These are phyloP conservation scores for Selaginella moellendorffii DNA, from an alignment of 75 land plant genomes.

Conservation along the genomic window DNA sequence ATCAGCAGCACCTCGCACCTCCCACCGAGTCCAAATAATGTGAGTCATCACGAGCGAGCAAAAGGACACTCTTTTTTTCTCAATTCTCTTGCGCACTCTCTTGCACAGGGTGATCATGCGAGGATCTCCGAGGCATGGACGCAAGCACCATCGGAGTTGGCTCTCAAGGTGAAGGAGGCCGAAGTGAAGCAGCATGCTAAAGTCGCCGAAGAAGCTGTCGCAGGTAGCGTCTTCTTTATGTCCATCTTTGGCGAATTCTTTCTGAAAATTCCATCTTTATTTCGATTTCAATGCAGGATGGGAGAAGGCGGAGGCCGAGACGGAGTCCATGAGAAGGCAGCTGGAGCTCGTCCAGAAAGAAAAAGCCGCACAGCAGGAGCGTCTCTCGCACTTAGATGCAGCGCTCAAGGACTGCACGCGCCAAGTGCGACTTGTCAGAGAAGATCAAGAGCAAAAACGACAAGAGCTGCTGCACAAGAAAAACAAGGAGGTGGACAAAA, in stretches of 20 bases:
- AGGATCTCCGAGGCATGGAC: too few relatives aligned
- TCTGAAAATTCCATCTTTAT: too few relatives aligned
- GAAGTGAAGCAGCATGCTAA: slow-evolving; percentile 7
- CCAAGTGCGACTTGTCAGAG: background rate
- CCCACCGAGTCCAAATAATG: too few relatives aligned
- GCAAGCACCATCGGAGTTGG: background rate
- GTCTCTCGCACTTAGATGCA: background rate
- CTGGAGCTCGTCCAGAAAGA: background rate
- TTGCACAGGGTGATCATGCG: too few relatives aligned
- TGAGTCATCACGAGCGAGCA: too few relatives aligned
- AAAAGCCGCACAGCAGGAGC: slow-evolving; percentile 1
- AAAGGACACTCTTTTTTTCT: too few relatives aligned
- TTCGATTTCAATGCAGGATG: too few relatives aligned
- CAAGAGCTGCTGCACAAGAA: slow-evolving; percentile 2
- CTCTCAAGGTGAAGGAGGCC: background rate
- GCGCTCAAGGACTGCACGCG: background rate
- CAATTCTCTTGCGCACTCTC: too few relatives aligned
- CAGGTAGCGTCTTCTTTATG: slow-evolving; percentile 3
- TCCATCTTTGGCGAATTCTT: too few relatives aligned
- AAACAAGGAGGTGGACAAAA: background rate
- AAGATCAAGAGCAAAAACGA: slow-evolving; percentile 3
- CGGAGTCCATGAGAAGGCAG: background rate
- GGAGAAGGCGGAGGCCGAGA: slow-evolving; percentile 9
- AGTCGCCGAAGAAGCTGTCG: slow-evolving; percentile 6
- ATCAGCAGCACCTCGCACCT: background rate